Percentiles rank a stretch among this genome's conserved stretches.
These are phyloP conservation scores for Neckera pumila DNA, from an alignment of 225 moss, liverwort and hornwort genomes.

Conservation along the genomic window DNA sequence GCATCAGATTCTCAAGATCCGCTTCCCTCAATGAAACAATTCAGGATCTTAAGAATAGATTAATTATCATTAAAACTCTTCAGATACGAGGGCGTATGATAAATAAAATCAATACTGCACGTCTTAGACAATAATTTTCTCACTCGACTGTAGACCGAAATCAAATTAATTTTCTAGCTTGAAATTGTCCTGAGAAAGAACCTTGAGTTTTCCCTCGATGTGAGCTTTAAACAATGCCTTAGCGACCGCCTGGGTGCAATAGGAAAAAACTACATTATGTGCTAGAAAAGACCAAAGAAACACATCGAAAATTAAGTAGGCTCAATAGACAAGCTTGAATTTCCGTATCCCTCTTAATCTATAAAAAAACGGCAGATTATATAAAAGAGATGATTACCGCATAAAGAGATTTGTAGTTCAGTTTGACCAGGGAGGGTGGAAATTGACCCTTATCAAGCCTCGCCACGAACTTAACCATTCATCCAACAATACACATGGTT, in stretches of 20 bases:
- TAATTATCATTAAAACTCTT: background rate
- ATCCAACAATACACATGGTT: background rate
- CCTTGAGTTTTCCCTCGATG: conserved; percentile 69
- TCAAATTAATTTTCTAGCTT: background rate
- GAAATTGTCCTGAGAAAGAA: background rate
- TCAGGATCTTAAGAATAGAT: background rate
- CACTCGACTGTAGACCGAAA: background rate
- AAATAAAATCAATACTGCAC: background rate
- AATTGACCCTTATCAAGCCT: conserved; percentile 66
- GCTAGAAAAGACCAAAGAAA: background rate
- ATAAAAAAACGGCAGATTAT: background rate
- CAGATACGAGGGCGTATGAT: background rate
- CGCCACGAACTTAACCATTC: conserved; percentile 47
- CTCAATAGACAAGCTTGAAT: background rate
- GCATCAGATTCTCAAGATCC: background rate
- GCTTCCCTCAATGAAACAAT: background rate
- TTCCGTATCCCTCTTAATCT: background rate
- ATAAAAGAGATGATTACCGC: conserved; percentile 27
- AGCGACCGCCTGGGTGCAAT: conserved; percentile 39
- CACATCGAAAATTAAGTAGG: background rate
- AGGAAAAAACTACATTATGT: background rate
- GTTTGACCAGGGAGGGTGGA: conserved; percentile 40
- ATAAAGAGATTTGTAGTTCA: conserved; percentile 59
- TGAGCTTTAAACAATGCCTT: conserved; percentile 75
- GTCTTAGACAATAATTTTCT: background rate